Base-by-base conservation (phyloP, 768 basidiomycete genomes). In the Lactarius tabidus region DNA sequence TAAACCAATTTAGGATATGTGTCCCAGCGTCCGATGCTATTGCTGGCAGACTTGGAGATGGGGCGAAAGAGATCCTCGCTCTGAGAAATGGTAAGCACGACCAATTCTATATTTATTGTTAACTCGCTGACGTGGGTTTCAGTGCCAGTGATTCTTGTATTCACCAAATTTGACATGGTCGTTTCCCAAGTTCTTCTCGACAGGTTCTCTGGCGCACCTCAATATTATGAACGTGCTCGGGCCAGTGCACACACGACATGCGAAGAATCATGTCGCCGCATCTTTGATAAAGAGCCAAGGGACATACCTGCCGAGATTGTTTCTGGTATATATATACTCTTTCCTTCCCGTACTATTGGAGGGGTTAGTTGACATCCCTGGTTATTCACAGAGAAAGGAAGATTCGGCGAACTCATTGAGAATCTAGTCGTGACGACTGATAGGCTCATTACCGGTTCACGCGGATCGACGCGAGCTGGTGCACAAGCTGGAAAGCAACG, bases 131-230 rank as follows among this genome's bases (percentile, higher is more conserved):
- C 1, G 0, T 31, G 18, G 12, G 53, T 23, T 23, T 29, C 33
- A 48, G 59, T 65, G 17, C 64, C 64, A 0, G 54, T 65, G 35
- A n/a, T 65, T 31, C 17, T 65, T 17, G 43, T 56, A 2, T 31
- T 41, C 17, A 65, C 59, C 3, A 60, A 65, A 26, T 65, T 60
- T 33, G 64, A 65, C 54, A 7, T 56, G 28, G 17, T 65, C 18
- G 35, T 56, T 28, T 31, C 53, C 2, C 0, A 43, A 12, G 26
- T 48, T 38, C 56, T 28, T 4, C 20, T 36, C 31, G 43, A 62
- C 29, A 29, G 31, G 12, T 18, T n/a, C 10, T 6, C 48, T 20
- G 57, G 63, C 20, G 29, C 41, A 9, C 2, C 57, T 28, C 57
- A 36, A 28, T 6, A 20, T 8, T 15, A 39, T 39, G 51, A 58